phyloP scores from a whole-genome alignment of 345 rosid genomes.

The Mercurialis annua region DNA sequence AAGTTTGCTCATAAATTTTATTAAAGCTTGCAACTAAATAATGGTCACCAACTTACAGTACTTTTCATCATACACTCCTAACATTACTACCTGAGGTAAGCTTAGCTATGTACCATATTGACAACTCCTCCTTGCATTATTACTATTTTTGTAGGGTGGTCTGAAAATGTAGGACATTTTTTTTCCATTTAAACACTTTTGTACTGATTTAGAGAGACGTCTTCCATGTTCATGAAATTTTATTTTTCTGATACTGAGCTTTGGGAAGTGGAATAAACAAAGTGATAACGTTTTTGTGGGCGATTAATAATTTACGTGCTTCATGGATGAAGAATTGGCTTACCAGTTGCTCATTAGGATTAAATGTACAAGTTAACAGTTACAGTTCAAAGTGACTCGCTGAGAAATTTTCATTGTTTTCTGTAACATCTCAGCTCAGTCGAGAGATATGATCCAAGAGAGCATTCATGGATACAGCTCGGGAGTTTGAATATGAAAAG shows the following conservation, averaged over 20 bases:
- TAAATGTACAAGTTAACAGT: no score
- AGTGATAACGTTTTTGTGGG: no score
- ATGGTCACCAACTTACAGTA: not conserved
- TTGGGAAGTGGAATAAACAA: no score
- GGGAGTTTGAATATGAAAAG: slow-evolving; percentile 55
- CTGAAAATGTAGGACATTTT: not conserved
- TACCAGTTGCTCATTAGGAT: no score
- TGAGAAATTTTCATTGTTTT: not conserved
- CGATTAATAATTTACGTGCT: no score
- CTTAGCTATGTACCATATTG: not conserved
- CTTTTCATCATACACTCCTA: not conserved
- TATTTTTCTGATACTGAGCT: no score
- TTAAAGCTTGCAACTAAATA: not conserved
- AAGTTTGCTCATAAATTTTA: not conserved
- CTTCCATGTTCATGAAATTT: not conserved
- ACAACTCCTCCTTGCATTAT: not conserved
- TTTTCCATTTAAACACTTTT: not conserved
- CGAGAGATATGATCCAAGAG: slow-evolving; percentile 84
- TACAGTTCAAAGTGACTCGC: not conserved
- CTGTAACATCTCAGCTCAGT: slow-evolving; percentile 45
- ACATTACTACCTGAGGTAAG: not conserved
- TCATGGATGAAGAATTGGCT: no score
- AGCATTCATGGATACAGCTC: slow-evolving; percentile 63
- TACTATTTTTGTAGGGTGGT: not conserved
- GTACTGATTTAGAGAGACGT: not conserved